A percentile compares a stretch with the other conserved stretches of the same genome.
phyloP scores from a whole-genome alignment of 352 stramenopile genomes.

The Bremia lactucae region DNA sequence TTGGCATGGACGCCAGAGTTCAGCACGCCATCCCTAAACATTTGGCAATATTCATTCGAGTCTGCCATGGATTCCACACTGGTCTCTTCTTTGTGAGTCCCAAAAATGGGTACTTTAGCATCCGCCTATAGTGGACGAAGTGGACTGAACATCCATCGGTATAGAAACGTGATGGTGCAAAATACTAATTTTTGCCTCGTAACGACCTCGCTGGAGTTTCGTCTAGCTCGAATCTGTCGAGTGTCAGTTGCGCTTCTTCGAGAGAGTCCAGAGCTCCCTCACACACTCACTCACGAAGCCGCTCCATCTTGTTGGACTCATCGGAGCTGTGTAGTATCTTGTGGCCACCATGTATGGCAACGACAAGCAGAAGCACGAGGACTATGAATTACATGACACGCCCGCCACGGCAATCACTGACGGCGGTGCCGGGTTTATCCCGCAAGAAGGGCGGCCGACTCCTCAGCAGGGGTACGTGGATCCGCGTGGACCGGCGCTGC shows the following conservation, averaged over 20 bases:
- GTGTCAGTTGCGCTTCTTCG: slow-evolving; percentile 28
- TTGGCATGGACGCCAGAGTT: no score
- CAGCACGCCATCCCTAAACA: no score
- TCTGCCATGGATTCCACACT: no score
- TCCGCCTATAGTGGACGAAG: slow-evolving; percentile 7
- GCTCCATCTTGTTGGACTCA: slow-evolving; percentile 1
- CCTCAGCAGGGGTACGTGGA: slow-evolving; percentile 53
- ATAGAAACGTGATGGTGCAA: slow-evolving; percentile 4
- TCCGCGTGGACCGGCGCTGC: slow-evolving; percentile 48
- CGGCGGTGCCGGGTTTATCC: slow-evolving; percentile 31
- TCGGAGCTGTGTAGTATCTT: slow-evolving; percentile 11
- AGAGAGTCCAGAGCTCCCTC: slow-evolving; percentile 12
- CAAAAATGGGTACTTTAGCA: slow-evolving; percentile 12
- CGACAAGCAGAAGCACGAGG: slow-evolving; percentile 36
- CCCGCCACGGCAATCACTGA: slow-evolving; percentile 41
- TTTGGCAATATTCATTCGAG: no score
- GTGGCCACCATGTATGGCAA: slow-evolving; percentile 30
- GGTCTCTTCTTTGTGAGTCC: not conserved
- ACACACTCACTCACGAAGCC: slow-evolving; percentile 1
- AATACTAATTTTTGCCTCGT: slow-evolving; percentile 6
- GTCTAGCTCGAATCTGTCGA: not conserved
- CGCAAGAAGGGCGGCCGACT: slow-evolving; percentile 38
- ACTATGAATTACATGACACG: slow-evolving; percentile 54
- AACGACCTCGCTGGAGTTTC: slow-evolving; percentile 19
- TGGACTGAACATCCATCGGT: slow-evolving; percentile 3